These are phyloP conservation scores for Secale cereale DNA, from an alignment of 176 grass and related monocot genomes.

Conservation along the genomic window DNA sequence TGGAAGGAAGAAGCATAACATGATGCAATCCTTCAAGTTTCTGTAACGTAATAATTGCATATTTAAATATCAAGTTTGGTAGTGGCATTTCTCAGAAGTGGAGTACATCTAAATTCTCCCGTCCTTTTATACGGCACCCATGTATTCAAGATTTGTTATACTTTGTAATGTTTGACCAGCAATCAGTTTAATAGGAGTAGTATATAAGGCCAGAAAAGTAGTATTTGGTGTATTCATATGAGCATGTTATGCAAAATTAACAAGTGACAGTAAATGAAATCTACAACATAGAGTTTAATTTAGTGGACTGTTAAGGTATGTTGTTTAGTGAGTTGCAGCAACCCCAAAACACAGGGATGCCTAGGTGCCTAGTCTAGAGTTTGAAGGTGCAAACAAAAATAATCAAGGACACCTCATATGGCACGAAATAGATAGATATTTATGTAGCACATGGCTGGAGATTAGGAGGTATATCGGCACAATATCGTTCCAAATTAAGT, in stretches of 20 bases:
- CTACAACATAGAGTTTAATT: not conserved
- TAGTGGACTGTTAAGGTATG: not conserved
- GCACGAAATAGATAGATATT: not conserved
- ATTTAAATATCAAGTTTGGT: not conserved
- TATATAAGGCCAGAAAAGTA: slow-evolving; percentile 3
- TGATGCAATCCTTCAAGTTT: not conserved
- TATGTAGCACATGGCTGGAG: not conserved
- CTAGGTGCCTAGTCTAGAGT: not conserved
- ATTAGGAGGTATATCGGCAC: not conserved
- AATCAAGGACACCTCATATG: not conserved
- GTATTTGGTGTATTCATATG: not conserved
- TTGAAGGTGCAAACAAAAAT: not conserved
- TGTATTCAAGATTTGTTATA: not conserved
- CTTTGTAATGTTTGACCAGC: not conserved
- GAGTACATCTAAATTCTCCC: not conserved
- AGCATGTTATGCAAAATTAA: not conserved
- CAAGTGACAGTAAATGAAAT: not conserved
- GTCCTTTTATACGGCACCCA: not conserved
- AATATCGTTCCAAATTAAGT: not conserved
- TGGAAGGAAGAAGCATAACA: not conserved
- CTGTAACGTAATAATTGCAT: not conserved
- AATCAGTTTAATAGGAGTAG: not conserved
- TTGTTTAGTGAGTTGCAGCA: not conserved
- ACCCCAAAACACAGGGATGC: not conserved
- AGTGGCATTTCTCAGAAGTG: not conserved